A percentile compares a stretch with the other conserved stretches of the same genome.
Conservation (phyloP, 805 yeast species). For the Candida sphagnicola region DNA sequence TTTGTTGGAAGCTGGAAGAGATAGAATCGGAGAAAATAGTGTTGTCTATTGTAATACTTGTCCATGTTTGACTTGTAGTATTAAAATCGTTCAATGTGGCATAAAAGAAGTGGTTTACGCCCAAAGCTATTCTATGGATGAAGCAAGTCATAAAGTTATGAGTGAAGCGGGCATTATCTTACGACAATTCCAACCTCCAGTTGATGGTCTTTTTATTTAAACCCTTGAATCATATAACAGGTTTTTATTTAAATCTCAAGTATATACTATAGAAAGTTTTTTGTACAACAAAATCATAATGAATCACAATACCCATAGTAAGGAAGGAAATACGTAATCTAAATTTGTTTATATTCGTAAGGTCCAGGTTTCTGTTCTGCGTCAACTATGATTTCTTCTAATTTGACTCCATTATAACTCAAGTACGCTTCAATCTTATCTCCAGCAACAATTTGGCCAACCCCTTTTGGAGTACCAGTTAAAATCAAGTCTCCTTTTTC, state of each 20-base stretch:
- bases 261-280: constrained; percentile 1
- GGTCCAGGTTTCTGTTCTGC: constrained; percentile 53
- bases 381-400: constrained; percentile 51
- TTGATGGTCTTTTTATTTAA: constrained; percentile 36
- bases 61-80: constrained; percentile 94
- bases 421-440: constrained; percentile 69
- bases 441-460: constrained; percentile 79
- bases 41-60: constrained; percentile 92
- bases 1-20: constrained; percentile 88
- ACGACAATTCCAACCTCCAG: constrained; percentile 46
- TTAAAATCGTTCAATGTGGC: constrained; percentile 92
- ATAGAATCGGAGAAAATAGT: constrained; percentile 54
- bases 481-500: constrained; percentile 86
- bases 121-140: constrained; percentile 90
- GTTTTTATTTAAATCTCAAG: too few relatives aligned
- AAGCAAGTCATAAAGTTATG: constrained; percentile 64
- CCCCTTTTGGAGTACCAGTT: constrained; percentile 98
- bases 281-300: neutral
- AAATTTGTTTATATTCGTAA: constrained; percentile 32
- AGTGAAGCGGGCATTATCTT: constrained; percentile 68
- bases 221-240: neutral
- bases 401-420: constrained; percentile 48
- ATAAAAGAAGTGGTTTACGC: constrained; percentile 89
- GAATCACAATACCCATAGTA: neutral
- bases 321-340: too few relatives aligned